phyloP scores from a whole-genome alignment of 108 stramenopile genomes.

The Nitzschia inconspicua region DNA sequence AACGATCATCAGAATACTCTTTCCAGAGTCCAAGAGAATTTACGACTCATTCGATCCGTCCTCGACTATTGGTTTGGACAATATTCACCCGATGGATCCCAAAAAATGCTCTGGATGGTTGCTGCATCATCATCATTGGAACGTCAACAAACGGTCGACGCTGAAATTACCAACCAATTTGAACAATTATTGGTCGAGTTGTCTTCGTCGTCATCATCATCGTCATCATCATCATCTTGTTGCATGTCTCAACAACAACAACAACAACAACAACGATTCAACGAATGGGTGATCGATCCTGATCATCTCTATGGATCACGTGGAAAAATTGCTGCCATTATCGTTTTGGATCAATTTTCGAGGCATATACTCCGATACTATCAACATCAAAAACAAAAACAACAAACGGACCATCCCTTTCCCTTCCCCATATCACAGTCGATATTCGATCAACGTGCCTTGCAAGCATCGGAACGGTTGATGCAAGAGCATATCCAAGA shows the following conservation, averaged over 20 bases:
- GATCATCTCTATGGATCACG: slow-evolving; percentile 50
- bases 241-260: not conserved
- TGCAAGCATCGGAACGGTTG: slow-evolving; percentile 46
- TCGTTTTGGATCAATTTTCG: slow-evolving; percentile 82
- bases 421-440: slow-evolving; percentile 30
- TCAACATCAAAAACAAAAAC: slow-evolving; percentile 2
- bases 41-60: slow-evolving; percentile 46
- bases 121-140: slow-evolving; percentile 55
- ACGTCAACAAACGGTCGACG: slow-evolving; percentile 49
- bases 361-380: slow-evolving; percentile 73
- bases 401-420: not conserved
- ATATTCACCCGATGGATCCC: slow-evolving; percentile 58
- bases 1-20: too few species aligned
- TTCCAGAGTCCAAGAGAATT: slow-evolving; percentile 33
- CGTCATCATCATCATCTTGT: not conserved
- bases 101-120: slow-evolving; percentile 88
- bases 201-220: slow-evolving; percentile 1
- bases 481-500: slow-evolving; percentile 43
- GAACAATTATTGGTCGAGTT: slow-evolving; percentile 37
- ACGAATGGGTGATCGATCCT: slow-evolving; percentile 40
- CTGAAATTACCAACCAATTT: slow-evolving; percentile 58
- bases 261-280: not conserved
- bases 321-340: slow-evolving; percentile 82
- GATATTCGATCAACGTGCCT: slow-evolving; percentile 52
- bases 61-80: slow-evolving; percentile 80